Base-by-base conservation (phyloP, 768 basidiomycete genomes). In the Sutorius australiensis region DNA sequence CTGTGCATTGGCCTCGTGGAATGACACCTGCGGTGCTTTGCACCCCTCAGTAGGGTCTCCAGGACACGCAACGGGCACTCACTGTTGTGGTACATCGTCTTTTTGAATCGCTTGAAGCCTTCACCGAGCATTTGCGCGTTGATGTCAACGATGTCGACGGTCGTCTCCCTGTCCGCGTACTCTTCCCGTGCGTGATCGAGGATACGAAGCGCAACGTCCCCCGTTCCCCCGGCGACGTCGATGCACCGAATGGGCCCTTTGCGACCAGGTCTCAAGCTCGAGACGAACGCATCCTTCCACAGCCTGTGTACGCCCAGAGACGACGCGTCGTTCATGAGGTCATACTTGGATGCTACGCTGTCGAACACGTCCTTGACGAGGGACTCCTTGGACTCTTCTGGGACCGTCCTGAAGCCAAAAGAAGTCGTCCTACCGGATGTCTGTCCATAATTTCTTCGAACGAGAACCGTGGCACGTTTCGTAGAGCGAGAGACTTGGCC, bases 11-110 rank as follows among this genome's bases (percentile, higher is more conserved):
- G 87, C 90, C 66, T 95, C 90, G 55, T 87, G 84, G 70, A 99
- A 98, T 14, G 86, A 82, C 56, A 99, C 82, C 73, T 97, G 95
- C 13, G 92, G 89, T 19, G 94, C 94, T 97, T 61, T 11, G 37
- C 30, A 31, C 27, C 11, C 40, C 40, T 58, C 59, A 52, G 50
- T 41, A 30, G 33, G 19, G 17, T 45, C 27, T 46, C 17, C 12
- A 42, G 27, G 24, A 21, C 27, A 28, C 31, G 50, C 16, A 16
- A 48, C 34, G 33, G 33, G 54, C 24, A 73, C 83, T 71, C 62
- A 98, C 95, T 95, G 63, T 90, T 92, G 71, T 98, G 89, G 70
- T 98, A 99, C 89, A 99, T 95, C 1, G 95, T 98, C 78, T 91
- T 87, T 61, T 93, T 94, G 70, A 98, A 93, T 39, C 94, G 76